phyloP scores from a whole-genome alignment of 768 basidiomycete genomes.

The Lactarius sp. region DNA sequence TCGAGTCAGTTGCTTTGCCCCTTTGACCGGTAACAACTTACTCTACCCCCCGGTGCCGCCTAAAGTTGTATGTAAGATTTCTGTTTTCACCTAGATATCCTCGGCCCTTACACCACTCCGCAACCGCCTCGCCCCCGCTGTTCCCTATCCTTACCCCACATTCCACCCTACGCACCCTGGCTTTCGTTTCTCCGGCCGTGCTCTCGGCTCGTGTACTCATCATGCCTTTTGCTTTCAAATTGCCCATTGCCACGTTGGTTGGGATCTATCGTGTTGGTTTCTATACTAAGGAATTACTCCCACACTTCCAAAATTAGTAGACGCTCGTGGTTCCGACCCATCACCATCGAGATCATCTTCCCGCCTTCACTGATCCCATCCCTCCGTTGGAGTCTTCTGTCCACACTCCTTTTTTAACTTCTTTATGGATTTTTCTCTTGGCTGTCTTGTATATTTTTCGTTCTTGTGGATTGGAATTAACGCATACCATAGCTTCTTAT shows the following conservation, averaged over 20 bases:
- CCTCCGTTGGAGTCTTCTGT: neutral
- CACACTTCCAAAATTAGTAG: conserved; percentile 13
- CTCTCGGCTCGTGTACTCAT: conserved; percentile 3
- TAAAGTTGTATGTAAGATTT: neutral
- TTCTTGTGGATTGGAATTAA: conserved; percentile 5
- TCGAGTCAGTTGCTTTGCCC: neutral
- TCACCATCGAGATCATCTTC: conserved; percentile 15
- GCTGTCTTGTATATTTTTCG: neutral
- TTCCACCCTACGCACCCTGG: neutral
- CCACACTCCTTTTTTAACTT: conserved; percentile 2
- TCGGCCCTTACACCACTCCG: conserved; percentile 9
- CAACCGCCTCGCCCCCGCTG: neutral
- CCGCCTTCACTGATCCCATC: conserved; percentile 2
- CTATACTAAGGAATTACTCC: neutral
- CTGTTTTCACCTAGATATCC: neutral
- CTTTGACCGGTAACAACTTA: conserved; percentile 4
- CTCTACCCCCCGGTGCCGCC: neutral
- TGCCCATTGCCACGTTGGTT: conserved; percentile 8
- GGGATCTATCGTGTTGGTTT: conserved; percentile 7
- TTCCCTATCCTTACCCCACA: neutral
- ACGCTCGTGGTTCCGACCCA: conserved; percentile 9
- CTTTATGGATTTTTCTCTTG: conserved; percentile 6
- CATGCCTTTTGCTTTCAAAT: neutral
- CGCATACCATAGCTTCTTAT: conserved; percentile 14
- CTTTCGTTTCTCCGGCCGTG: neutral